Base-by-base conservation (phyloP, 2,329 filamentous ascomycete species). In the Cladophialophora chaetospira region DNA sequence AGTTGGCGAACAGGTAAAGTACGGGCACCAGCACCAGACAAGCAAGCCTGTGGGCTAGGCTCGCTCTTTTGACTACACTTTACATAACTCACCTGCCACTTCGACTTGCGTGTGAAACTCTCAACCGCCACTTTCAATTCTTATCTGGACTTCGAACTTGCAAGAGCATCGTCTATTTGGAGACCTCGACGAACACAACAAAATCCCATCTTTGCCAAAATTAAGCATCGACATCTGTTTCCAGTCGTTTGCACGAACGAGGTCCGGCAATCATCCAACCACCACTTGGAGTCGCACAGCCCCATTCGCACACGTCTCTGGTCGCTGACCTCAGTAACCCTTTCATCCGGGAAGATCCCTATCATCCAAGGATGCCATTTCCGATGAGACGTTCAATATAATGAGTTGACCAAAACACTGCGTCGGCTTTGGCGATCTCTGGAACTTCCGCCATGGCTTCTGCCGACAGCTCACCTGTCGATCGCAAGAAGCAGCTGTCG, bases 401-500 rank as follows among this genome's bases (percentile, higher is more conserved):
- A 53, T 43, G 48, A 31, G 23, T 23, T 53, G 50, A 45, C 36
- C 21, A n/a, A 26, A 36, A 13, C 26, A 9, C 40, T 21, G 21
- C 28, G 25, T 23, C 19, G 19, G 42, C 21, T 25, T 13, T 31
- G 26, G 17, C 21, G 9, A 15, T 47, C 35, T 46, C 21, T 33
- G 26, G n/a, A 47, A 23, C 31, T 26, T 36, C 17, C 53, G 38
- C 26, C 42, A 62, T 62, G 60, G 57, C 53, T 53, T 57, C 53
- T 36, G 50, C 46, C 35, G 57, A 60, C 29, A 13, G 28, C 19
- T 48, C 57, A 15, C 53, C 38, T 11, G 46, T 58, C 43, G 56
- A 57, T 43, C 58, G 53, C 35, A 63, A 58, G 45, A 54, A 50
- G 35, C 65, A 60, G 53, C 38, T 51, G 10, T 47, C 57, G 33